Evolutionary conservation across 1,139 yeast species (phyloP).

Genomic region (Geotrichum cucujoidarum): DNA sequence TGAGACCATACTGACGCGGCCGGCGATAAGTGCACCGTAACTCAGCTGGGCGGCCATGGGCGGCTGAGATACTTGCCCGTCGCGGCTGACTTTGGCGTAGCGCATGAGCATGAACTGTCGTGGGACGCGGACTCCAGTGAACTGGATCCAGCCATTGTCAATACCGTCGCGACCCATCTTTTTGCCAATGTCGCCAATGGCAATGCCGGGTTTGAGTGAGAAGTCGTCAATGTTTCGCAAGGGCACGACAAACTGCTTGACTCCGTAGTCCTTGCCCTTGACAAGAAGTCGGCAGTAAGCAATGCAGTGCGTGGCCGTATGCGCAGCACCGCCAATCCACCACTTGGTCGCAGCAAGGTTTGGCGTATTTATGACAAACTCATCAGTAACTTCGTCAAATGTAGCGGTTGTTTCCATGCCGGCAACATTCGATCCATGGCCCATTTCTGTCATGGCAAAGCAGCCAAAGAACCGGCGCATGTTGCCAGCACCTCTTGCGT

Average conservation of each 20-base stretch:
- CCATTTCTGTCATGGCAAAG: constrained; percentile 89
- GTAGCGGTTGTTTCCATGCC: constrained; percentile 85
- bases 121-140: constrained; percentile 72
- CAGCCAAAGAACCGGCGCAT: constrained; percentile 75
- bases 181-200: constrained; percentile 85
- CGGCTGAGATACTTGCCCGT: constrained; percentile 56
- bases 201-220: constrained; percentile 66
- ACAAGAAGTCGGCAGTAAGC: constrained; percentile 77
- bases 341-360: constrained; percentile 87
- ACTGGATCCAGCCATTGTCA: constrained; percentile 94
- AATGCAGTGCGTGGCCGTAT: constrained; percentile 79
- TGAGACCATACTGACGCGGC: constrained; percentile 80
- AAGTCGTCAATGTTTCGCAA: constrained; percentile 63
- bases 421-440: constrained; percentile 89
- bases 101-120: constrained; percentile 74
- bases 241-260: constrained; percentile 86
- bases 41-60: constrained; percentile 74
- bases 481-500: constrained; percentile 54
- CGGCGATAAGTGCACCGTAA: constrained; percentile 77
- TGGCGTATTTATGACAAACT: constrained; percentile 74
- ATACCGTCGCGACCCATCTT: constrained; percentile 77
- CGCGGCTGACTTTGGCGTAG: constrained; percentile 61
- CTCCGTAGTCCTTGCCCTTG: constrained; percentile 78
- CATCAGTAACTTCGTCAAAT: constrained; percentile 57
- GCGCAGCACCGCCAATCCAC: constrained; percentile 98